Base-by-base conservation (phyloP, 768 basidiomycete genomes). In the Coprinopsis sp. region DNA sequence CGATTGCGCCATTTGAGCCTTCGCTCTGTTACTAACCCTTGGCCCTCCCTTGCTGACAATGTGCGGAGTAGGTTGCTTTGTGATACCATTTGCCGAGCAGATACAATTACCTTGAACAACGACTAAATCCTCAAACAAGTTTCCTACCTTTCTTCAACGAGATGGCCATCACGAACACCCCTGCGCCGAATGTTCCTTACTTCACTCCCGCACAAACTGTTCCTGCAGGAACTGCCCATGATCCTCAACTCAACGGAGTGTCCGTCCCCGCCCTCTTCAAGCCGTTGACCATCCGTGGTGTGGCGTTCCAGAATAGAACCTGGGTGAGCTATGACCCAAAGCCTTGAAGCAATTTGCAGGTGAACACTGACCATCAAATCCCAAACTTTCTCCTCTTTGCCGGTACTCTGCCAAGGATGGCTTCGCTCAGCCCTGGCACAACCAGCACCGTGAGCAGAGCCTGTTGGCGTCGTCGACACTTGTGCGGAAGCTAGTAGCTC, bases 321-420 rank as follows among this genome's bases (percentile, higher is more conserved):
- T 74, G 27, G 25, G 48, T 49, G 75, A 42, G 77, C 58, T 74
- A 52, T 21, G n/a, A n/a, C n/a, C n/a, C n/a, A n/a, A n/a, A n/a
- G n/a, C 23, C 36, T 39, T 6, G n/a, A n/a, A n/a, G n/a, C n/a
- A n/a, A n/a, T 36, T 13, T 25, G 16, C 11, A 10, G 19, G 16
- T 4, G 10, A 18, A 7, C 5, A 11, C 10, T 37, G 12, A 27
- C 3, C 11, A 19, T 29, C n/a, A 24, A 31, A 22, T n/a, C n/a
- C 13, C 6, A n/a, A 74, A 72, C 46, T 81, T 28, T 74, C 80
- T 11, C 81, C 81, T 0, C 58, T 82, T 23, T 78, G 79, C 57
- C 80, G 82, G 59, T 82, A 81, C 59, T 81, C 78, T 23, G 66
- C 77, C 1, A 60, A 78, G 24, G 61, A 81, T 64, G 82, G 80